Base-by-base conservation (phyloP, 352 stramenopile genomes). In the Phytophthora chlamydospora region DNA sequence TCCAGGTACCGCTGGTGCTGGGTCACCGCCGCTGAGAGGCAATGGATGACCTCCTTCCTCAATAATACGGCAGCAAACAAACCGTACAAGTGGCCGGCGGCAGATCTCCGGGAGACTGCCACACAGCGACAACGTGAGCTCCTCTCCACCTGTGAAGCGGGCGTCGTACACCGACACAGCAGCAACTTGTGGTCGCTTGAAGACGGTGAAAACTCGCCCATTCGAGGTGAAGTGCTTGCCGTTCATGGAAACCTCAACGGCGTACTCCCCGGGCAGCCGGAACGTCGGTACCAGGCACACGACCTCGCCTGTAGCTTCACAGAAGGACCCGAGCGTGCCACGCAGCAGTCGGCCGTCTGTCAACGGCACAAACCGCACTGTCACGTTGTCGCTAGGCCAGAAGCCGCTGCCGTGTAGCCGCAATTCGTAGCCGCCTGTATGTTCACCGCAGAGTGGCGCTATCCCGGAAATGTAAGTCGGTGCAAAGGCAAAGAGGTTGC, bases 171-270 rank as follows among this genome's bases (percentile, higher is more conserved):
- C 53, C 6, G 80, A 90, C 3, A 89, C 67, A 8, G 41, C 33
- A 14, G 67, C 61, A 24, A 85, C 44, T 19, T 63, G 40, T 11
- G 79, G 77, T 7, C 71, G 71, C 21, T 78, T 78, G 49, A 83
- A 90, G 4, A 75, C 77, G 2, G 79, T 80, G 39, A 92, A 90
- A 19, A 79, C 38, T 17, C 73, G 59, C 6, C 80, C 72, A 36
- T 90, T 85, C 0, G 66, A 71, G 0, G 79, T 94, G 47, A 95
- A 96, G 50, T 91, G 71, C 47, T 85, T 88, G 17, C 88, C 85
- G 29, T 95, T 88, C 68, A 90, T 90, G 2, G 88, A 83, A 12
- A 96, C 74, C 54, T 95, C 79, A 11, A 90, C 75, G 1, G 68
- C 62, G 58, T 89, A 93, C 14, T 82, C 72, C 6, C 85, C 78